phyloP scores from a whole-genome alignment of 1,139 yeast species.

The Sugiyamaella sp. region DNA sequence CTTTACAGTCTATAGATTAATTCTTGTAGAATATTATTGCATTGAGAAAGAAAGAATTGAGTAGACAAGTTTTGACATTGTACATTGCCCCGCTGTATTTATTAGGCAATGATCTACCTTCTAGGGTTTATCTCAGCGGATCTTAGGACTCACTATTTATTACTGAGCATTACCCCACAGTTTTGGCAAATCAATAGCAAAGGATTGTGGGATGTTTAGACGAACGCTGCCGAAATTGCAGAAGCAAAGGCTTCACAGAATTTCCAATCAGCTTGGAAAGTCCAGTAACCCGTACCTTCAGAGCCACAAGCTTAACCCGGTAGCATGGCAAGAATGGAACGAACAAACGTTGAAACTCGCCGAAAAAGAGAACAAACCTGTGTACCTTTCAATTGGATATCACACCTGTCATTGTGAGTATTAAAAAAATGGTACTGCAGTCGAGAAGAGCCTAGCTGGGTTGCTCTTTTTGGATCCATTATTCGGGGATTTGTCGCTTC shows the following conservation, averaged over 20 bases:
- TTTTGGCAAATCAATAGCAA: background rate
- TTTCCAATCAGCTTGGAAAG: conserved; percentile 33
- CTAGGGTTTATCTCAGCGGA: too few relatives aligned
- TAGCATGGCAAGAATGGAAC: conserved; percentile 48
- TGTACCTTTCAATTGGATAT: conserved; percentile 45
- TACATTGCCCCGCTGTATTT: too few relatives aligned
- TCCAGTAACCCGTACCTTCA: conserved; percentile 38
- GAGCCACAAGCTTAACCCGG: conserved; percentile 37
- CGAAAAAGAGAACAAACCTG: conserved; percentile 38
- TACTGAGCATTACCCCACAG: background rate
- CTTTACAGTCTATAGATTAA: conserved; percentile 23
- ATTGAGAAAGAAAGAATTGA: too few relatives aligned
- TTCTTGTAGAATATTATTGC: background rate
- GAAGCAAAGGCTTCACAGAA: conserved; percentile 10
- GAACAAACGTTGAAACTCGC: conserved; percentile 41
- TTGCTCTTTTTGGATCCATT: too few relatives aligned
- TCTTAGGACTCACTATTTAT: too few relatives aligned
- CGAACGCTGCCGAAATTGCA: conserved; percentile 20
- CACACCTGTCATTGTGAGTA: conserved; percentile 43
- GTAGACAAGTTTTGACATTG: too few relatives aligned
- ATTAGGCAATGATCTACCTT: background rate
- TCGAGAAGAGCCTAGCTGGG: background rate
- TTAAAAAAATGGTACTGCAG: background rate
- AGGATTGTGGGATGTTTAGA: conserved; percentile 21
- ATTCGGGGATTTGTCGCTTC: background rate